phyloP scores from a whole-genome alignment of 2,329 filamentous ascomycete species.

The Pseudogymnoascus sp. region DNA sequence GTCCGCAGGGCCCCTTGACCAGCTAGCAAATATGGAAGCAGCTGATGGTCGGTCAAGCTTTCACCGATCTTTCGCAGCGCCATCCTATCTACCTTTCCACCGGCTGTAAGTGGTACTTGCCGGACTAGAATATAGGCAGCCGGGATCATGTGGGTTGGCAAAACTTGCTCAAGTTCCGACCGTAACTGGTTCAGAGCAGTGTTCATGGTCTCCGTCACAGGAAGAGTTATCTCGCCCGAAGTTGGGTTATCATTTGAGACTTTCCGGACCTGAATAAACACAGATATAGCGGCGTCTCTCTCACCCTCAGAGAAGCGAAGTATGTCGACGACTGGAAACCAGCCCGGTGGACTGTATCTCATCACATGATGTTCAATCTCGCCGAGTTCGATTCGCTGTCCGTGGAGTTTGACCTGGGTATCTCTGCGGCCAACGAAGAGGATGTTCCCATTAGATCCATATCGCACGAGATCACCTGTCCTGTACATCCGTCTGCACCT shows the following conservation, averaged over 20 bases:
- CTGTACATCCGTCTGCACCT: constrained; percentile 40
- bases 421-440: constrained; percentile 54
- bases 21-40: not conserved
- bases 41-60: not conserved
- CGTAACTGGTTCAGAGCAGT: not conserved
- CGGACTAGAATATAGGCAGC: constrained; percentile 12
- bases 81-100: constrained; percentile 15
- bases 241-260: not conserved
- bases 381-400: constrained; percentile 19
- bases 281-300: not conserved
- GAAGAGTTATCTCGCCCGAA: not conserved
- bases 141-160: constrained; percentile 15
- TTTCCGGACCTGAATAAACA: not conserved
- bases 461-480: constrained; percentile 51
- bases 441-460: constrained; percentile 43
- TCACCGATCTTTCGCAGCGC: not conserved
- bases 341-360: not conserved
- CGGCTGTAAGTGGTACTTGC: constrained; percentile 12
- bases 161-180: not conserved
- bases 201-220: not conserved
- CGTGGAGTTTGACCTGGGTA: constrained; percentile 48
- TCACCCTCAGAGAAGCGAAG: not conserved
- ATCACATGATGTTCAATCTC: constrained; percentile 15
- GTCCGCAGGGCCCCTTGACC: not conserved
- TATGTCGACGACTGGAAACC: not conserved